phyloP scores from a whole-genome alignment of 768 basidiomycete genomes.

The Boletus subcaerulescens region DNA sequence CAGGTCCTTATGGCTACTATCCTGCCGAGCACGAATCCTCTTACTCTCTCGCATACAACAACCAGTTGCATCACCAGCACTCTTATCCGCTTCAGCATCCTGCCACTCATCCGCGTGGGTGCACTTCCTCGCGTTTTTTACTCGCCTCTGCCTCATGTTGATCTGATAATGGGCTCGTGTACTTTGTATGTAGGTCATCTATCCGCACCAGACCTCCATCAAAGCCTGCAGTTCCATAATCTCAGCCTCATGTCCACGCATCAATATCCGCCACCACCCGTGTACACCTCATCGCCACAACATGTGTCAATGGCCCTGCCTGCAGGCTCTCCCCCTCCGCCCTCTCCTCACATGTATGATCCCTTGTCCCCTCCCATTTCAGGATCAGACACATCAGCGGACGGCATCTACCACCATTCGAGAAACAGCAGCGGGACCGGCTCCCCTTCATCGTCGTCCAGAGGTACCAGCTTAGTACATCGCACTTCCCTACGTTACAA shows the following conservation, averaged over 20 bases:
- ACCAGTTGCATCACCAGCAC: slow-evolving; percentile 42
- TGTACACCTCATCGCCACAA: slow-evolving; percentile 60
- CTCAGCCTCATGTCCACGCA: slow-evolving; percentile 66
- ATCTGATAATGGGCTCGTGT: slow-evolving; percentile 60
- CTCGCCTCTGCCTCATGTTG: slow-evolving; percentile 53
- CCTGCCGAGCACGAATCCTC: slow-evolving; percentile 51
- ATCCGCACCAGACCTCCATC: slow-evolving; percentile 64
- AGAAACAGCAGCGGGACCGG: slow-evolving; percentile 70
- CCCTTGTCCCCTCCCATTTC: slow-evolving; percentile 83
- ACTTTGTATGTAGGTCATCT: slow-evolving; percentile 58
- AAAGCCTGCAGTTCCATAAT: slow-evolving; percentile 57
- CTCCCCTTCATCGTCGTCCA: slow-evolving; percentile 77
- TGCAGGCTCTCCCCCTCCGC: slow-evolving; percentile 67
- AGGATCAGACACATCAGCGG: slow-evolving; percentile 86
- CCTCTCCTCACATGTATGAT: slow-evolving; percentile 79
- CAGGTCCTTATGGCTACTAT: slow-evolving; percentile 50
- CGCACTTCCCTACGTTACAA: slow-evolving; percentile 68
- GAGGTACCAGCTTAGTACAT: slow-evolving; percentile 75
- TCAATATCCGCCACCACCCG: slow-evolving; percentile 58
- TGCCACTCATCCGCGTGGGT: slow-evolving; percentile 73
- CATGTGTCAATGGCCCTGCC: slow-evolving; percentile 65
- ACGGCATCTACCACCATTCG: slow-evolving; percentile 75
- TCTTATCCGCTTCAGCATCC: slow-evolving; percentile 58
- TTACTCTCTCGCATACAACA: slow-evolving; percentile 51
- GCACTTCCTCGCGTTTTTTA: slow-evolving; percentile 40